Conservation (phyloP, 1,284 basidiomycete species). For the Mrakiaceae sp. region DNA sequence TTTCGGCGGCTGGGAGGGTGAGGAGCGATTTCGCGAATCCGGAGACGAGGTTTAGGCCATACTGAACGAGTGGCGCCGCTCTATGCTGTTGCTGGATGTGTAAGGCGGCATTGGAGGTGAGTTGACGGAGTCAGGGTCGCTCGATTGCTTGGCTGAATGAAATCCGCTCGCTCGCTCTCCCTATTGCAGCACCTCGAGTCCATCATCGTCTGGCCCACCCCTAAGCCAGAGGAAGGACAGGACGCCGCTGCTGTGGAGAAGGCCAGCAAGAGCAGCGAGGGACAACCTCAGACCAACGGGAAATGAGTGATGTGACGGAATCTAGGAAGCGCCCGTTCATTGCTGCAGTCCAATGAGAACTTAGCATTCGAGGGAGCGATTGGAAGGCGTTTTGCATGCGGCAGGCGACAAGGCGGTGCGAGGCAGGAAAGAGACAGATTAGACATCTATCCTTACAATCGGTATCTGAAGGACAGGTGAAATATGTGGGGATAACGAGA, state of each 20-base stretch:
- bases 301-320: too few species aligned
- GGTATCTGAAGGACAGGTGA: too few species aligned
- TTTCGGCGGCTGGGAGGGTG: slow-evolving; percentile 82
- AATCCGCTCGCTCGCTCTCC: not conserved
- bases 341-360: too few species aligned
- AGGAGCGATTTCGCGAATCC: slow-evolving; percentile 73
- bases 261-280: too few species aligned
- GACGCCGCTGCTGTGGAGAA: not conserved
- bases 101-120: slow-evolving; percentile 13
- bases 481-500: too few species aligned
- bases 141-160: not conserved
- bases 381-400: too few species aligned
- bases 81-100: not conserved
- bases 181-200: slow-evolving; percentile 11
- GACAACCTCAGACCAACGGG: too few species aligned
- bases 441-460: too few species aligned
- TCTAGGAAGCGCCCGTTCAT: too few species aligned
- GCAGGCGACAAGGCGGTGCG: too few species aligned
- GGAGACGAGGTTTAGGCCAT: slow-evolving; percentile 67
- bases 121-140: not conserved
- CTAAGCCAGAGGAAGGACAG: not conserved
- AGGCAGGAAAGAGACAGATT: too few species aligned
- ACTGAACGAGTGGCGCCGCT: slow-evolving; percentile 39
- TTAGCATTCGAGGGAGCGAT: too few species aligned
- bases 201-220: slow-evolving; percentile 14